phyloP scores from a whole-genome alignment of 1,139 yeast genomes.

The Trichomonascaceae sp. region DNA sequence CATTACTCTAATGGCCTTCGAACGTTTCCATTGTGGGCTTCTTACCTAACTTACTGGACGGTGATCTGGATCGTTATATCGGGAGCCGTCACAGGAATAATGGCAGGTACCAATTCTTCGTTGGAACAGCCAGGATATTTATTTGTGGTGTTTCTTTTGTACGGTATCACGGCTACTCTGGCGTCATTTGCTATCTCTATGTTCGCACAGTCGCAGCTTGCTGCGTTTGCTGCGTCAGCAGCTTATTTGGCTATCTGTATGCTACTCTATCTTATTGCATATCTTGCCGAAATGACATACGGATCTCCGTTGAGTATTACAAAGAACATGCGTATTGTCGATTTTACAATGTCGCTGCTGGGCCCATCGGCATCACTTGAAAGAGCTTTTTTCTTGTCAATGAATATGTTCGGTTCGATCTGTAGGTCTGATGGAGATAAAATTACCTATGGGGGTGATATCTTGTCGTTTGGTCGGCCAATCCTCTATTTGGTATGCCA shows the following conservation, averaged over 20 bases:
- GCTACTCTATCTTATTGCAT: constrained; percentile 31
- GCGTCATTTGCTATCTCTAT: constrained; percentile 31
- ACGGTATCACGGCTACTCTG: constrained; percentile 29
- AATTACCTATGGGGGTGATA: constrained; percentile 27
- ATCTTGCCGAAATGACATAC: constrained; percentile 28
- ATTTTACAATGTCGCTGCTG: constrained; percentile 28
- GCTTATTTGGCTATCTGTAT: constrained; percentile 31
- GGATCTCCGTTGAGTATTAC: constrained; percentile 28
- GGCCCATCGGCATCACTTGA: constrained; percentile 30
- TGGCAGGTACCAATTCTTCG: constrained; percentile 22
- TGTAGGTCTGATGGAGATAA: constrained; percentile 23
- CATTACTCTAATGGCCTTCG: constrained; percentile 36
- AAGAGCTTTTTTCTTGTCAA: constrained; percentile 30
- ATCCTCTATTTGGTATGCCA: constrained; percentile 31
- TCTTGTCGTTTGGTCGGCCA: constrained; percentile 34
- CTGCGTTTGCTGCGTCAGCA: constrained; percentile 35
- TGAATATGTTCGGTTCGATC: constrained; percentile 32
- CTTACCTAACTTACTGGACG: constrained; percentile 29
- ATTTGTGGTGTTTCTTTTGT: constrained; percentile 29
- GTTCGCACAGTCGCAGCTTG: constrained; percentile 31
- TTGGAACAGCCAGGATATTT: constrained; percentile 30
- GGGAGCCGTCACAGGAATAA: constrained; percentile 26
- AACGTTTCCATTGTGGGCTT: constrained; percentile 33
- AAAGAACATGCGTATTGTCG: constrained; percentile 20
- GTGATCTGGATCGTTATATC: constrained; percentile 23